These are phyloP conservation scores for Priceomyces melissophilus DNA, from an alignment of 805 yeast genomes.

Conservation along the genomic window DNA sequence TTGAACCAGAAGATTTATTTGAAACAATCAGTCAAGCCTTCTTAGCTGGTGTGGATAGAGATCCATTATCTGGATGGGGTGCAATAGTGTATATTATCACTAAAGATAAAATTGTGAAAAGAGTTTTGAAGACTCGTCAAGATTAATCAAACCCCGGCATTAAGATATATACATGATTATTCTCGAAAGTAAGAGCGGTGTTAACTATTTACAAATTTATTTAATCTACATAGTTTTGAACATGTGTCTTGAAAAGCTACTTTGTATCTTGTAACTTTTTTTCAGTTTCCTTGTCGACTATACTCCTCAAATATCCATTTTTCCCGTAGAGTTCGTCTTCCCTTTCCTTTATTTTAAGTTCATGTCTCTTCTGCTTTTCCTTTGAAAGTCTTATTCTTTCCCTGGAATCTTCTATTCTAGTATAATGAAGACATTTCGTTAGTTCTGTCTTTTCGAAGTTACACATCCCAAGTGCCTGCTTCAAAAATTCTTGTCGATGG, in stretches of 20 bases:
- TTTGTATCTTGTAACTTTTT: constrained; percentile 1
- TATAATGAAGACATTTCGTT: constrained; percentile 72
- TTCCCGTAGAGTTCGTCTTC: constrained; percentile 83
- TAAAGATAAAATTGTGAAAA: constrained; percentile 85
- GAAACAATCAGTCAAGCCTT: constrained; percentile 94
- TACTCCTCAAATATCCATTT: constrained; percentile 62
- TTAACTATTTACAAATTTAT: background rate
- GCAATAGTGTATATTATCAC: constrained; percentile 90
- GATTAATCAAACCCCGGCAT: constrained; percentile 48
- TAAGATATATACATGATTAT: constrained; percentile 1
- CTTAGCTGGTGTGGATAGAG: constrained; percentile 94
- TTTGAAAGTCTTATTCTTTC: constrained; percentile 51
- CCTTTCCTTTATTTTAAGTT: constrained; percentile 53
- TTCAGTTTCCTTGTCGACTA: constrained; percentile 40
- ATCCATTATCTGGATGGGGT: constrained; percentile 98
- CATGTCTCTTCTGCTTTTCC: constrained; percentile 53
- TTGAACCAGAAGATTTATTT: constrained; percentile 92
- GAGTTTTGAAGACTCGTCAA: constrained; percentile 90
- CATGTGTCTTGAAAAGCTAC: background rate
- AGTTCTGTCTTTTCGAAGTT: constrained; percentile 80
- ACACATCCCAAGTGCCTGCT: constrained; percentile 78
- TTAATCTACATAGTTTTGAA: background rate
- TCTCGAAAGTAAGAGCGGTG: background rate
- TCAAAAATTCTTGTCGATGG: constrained; percentile 64
- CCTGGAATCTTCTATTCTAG: constrained; percentile 62